phyloP scores from a whole-genome alignment of 2,329 filamentous ascomycete genomes.

The Macrophomina pseudophaseolina region DNA sequence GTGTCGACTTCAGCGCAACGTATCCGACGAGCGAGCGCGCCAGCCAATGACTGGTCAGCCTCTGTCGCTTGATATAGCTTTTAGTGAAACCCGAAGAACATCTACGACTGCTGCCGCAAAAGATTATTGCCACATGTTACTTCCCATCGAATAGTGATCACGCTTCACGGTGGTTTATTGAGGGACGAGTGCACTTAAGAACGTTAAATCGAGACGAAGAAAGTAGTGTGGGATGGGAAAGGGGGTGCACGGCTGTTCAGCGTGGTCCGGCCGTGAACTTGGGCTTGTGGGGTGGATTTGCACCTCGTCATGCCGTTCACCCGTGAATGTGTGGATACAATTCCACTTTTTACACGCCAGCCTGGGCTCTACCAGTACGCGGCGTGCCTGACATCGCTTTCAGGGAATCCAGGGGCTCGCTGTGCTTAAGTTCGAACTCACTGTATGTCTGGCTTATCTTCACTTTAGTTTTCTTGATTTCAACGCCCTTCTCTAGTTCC shows the following conservation, averaged over 20 bases:
- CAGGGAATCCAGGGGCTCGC: background rate
- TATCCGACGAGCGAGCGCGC: background rate
- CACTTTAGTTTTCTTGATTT: background rate
- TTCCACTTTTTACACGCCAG: constrained; percentile 6
- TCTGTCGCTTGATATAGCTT: too few relatives aligned
- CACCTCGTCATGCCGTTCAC: background rate
- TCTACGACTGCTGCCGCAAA: too few relatives aligned
- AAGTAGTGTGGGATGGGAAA: constrained; percentile 2
- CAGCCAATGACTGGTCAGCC: background rate
- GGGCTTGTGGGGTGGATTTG: constrained; percentile 11
- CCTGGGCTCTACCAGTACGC: background rate
- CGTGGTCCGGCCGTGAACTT: background rate
- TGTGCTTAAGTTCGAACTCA: background rate
- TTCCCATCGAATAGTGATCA: background rate
- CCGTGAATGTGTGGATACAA: background rate
- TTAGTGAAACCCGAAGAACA: too few relatives aligned
- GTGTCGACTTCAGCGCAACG: background rate
- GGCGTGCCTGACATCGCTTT: background rate
- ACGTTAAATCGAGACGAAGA: background rate
- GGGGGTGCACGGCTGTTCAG: constrained; percentile 2
- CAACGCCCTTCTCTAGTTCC: background rate
- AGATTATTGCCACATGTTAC: too few relatives aligned
- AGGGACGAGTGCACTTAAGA: background rate
- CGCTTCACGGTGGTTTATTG: background rate
- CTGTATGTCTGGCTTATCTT: background rate